Conservation (phyloP, 257 asterid species). For the Asclepias syriaca region DNA sequence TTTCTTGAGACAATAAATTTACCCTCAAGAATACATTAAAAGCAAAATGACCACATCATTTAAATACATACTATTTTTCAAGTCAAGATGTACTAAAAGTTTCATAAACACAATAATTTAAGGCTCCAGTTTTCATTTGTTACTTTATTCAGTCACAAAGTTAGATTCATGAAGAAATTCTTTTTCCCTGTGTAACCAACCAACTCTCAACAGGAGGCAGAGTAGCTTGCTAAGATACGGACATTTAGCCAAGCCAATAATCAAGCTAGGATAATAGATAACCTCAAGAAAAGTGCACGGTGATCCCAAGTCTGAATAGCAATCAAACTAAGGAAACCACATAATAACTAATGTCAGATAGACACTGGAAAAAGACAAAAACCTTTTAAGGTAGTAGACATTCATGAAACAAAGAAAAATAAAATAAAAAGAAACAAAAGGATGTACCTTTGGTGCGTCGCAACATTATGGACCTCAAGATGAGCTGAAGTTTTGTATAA, state of each 20-base stretch:
- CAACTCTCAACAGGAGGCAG: neutral
- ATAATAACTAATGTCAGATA: neutral
- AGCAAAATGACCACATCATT: neutral
- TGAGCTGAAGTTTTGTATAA: conserved; percentile 77
- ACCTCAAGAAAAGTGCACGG: neutral
- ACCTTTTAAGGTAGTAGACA: neutral
- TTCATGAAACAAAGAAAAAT: neutral
- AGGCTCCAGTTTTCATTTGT: neutral
- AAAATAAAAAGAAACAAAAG: neutral
- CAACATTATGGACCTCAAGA: conserved; percentile 81
- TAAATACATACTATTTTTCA: neutral
- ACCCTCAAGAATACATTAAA: neutral
- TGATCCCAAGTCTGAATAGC: neutral
- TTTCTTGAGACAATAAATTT: neutral
- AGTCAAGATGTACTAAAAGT: neutral
- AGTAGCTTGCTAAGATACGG: neutral
- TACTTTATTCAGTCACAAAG: neutral
- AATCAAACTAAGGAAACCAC: neutral
- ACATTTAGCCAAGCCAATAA: no score
- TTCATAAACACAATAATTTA: neutral
- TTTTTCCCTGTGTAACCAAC: neutral
- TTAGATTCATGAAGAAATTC: neutral
- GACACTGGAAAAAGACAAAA: neutral
- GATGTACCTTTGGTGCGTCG: conserved; percentile 92
- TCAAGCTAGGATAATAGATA: neutral